Evolutionary conservation across 352 stramenopile genomes (phyloP).

Genomic region (Phytopythium boreale): DNA sequence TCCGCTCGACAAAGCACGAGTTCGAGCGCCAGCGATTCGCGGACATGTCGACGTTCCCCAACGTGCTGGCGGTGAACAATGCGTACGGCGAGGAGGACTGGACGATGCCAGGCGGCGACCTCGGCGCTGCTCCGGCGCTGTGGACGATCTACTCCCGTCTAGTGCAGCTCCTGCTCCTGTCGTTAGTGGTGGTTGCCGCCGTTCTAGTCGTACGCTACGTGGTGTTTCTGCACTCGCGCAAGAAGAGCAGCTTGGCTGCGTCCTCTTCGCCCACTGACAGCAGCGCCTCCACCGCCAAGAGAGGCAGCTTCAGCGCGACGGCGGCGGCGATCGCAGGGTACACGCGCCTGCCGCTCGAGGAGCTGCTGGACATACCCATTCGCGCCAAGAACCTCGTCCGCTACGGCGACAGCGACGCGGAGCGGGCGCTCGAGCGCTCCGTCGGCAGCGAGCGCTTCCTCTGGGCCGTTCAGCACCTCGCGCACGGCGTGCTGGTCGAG

Average conservation of each 20-base stretch:
- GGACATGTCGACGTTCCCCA: conserved; percentile 22
- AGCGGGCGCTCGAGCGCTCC: conserved; percentile 12
- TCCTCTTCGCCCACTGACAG: not conserved
- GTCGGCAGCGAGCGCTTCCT: conserved; percentile 32
- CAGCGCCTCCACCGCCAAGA: not conserved
- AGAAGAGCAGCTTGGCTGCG: not conserved
- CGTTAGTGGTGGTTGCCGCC: conserved; percentile 10
- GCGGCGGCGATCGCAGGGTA: conserved; percentile 26
- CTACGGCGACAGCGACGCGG: conserved; percentile 9
- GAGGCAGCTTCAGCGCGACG: not conserved
- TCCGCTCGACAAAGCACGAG: conserved; percentile 25
- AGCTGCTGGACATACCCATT: conserved; percentile 44
- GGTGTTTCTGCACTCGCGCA: not conserved
- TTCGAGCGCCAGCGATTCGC: conserved; percentile 29
- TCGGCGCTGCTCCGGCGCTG: conserved; percentile 6
- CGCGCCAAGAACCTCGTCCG: conserved; percentile 41
- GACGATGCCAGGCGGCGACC: conserved; percentile 4
- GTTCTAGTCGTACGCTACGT: conserved; percentile 19
- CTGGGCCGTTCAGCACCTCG: conserved; percentile 31
- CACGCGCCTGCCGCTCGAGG: conserved; percentile 39
- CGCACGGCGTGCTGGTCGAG: conserved; percentile 47
- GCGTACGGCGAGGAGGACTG: conserved; percentile 27
- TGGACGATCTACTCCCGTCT: conserved; percentile 37
- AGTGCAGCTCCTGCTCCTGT: conserved; percentile 20
- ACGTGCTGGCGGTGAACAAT: conserved; percentile 29